Evolutionary conservation across 2,329 filamentous ascomycete genomes (phyloP), one percentile per base, ranked within the genome.

Genomic region (Curvularia spicifera): DNA sequence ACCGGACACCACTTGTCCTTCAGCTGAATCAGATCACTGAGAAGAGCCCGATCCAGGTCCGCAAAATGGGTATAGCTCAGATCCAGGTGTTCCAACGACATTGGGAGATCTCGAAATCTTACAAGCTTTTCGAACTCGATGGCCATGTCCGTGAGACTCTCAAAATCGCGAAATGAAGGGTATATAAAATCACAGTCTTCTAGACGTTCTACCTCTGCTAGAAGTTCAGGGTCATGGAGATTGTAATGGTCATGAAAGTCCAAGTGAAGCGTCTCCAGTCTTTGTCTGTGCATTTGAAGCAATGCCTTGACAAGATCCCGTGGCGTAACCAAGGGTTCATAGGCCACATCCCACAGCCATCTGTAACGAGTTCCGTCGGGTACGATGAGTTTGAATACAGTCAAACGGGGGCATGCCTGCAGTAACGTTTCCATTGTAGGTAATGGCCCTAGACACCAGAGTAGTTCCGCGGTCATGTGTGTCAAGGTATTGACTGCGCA

Each of bases 271-370:
- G 43, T 50, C 26, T 56, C 13, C 13, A 61, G 20, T 20, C 1
- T 61, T 9, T 42, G 24, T 0, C 33, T 33, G 10, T 61, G 40
- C 8, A 40, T 49, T 24, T 37, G 33, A 20, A 61, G 51, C 28
- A 59, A 26, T 29, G 56, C 56, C 4, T 35, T 53, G n/a, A 51
- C 31, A 10, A 61, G 15, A 26, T 61, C 52, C 40, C 18, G 39
- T 39, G 45, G 56, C 0, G 10, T 40, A 4, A 60, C 54, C 13
- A 53, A 40, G 4, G 54, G 54, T 15, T 53, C 12, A n/a, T 42
- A 26, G 1, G 12, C 51, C 6, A 53, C 44, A 37, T 46, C 54
- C 33, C 31, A 33, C 24, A 33, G 13, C 6, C 20, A 42, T n/a
- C 15, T 33, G 28, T 22, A 6, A 2, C 54, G 43, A 0, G 1